Evolutionary conservation across 2,329 filamentous ascomycete species (phyloP), one percentile per base, ranked within the genome.

Genomic region (Lasiodiplodia theobromae): DNA sequence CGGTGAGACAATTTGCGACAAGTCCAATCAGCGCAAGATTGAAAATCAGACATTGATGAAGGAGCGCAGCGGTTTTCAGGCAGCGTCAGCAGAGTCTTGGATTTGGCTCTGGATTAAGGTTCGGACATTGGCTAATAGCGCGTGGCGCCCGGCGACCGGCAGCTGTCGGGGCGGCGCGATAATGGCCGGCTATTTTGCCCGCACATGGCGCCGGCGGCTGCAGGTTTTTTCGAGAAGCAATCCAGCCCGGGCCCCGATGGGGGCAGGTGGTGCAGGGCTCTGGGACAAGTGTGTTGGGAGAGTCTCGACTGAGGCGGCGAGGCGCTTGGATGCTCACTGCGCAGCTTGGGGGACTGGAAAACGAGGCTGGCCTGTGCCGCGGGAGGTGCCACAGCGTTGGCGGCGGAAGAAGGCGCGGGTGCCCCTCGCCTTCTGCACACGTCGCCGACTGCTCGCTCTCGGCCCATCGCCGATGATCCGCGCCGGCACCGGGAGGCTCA

Each of bases 61-160:
- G 34, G n/a, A 58, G 34, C 18, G 34, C 34, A 12, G 16, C 37
- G n/a, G 1, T 44, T 34, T 34, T 34, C 51, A 25, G 49, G 11
- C 23, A 6, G 49, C 51, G 51, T 21, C 51, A 28, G 11, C 18
- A 28, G 28, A 34, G 25, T 56, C 53, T n/a, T 34, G 53, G 53
- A 28, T 64, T 60, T 62, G 58, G 40, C 58, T 49, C 58, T 62
- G 58, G 34, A 62, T 31, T 62, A 62, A 62, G 58, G 58, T 62
- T 62, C 58, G 58, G 58, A 49, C 58, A 62, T 62, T 62, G 58
- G 58, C 58, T 62, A 40, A 62, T 62, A 37, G 57, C 40, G 25
- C 51, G 52, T 31, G 52, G 28, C 44, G 28, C 11, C 60, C 60
- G 60, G 44, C 8, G 37, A 10, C 44, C 47, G 47, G 60, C 47